phyloP scores from a whole-genome alignment of 2,329 filamentous ascomycete species.

The Aspergillus felis region DNA sequence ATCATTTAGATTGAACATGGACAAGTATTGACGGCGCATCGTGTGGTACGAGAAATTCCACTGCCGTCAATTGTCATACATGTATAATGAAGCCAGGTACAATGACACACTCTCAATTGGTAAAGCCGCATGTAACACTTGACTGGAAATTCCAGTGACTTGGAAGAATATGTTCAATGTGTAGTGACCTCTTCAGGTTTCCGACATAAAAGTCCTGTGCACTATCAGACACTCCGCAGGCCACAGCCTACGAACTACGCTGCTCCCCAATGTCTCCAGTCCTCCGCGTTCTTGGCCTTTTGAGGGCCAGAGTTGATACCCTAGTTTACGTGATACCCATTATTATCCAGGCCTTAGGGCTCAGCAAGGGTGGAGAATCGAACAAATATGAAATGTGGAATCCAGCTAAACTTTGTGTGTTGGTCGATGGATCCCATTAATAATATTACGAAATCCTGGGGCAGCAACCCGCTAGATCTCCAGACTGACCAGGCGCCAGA shows the following conservation, averaged over 20 bases:
- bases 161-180: neutral
- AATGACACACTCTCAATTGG: slow-evolving; percentile 18
- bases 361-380: slow-evolving; percentile 12
- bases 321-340: neutral
- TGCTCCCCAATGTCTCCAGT: neutral
- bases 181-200: neutral
- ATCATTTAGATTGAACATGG: neutral
- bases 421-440: slow-evolving; percentile 16
- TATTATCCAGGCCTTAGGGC: neutral
- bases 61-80: neutral
- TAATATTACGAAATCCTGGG: slow-evolving; percentile 19
- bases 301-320: neutral
- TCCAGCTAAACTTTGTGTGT: slow-evolving; percentile 9
- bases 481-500: neutral
- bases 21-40: neutral
- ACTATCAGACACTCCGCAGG: neutral
- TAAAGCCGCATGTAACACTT: neutral
- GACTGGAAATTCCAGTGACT: neutral
- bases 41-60: neutral
- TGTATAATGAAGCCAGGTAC: neutral
- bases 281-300: neutral
- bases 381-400: slow-evolving; percentile 15
- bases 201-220: neutral
- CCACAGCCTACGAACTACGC: neutral
- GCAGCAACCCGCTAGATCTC: slow-evolving; percentile 16